Evolutionary conservation across 2,329 filamentous ascomycete genomes (phyloP).

Genomic region (Coleophoma eucalyptorum): DNA sequence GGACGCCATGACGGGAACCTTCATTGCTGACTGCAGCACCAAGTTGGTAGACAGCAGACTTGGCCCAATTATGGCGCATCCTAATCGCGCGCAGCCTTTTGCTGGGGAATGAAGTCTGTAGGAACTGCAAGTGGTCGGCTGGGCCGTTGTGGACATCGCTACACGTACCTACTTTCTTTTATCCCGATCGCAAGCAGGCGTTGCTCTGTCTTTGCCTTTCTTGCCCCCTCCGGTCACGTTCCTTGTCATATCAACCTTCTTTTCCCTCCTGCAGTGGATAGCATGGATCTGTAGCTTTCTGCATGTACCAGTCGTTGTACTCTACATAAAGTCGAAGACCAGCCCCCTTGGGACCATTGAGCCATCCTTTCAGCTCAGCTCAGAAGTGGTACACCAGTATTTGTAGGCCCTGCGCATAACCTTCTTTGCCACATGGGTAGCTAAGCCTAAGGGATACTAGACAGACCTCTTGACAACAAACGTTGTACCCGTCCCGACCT

Average conservation of each 20-base stretch:
- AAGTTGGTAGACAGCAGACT: neutral
- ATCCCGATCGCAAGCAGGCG: slow-evolving; percentile 17
- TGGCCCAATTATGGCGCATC: neutral
- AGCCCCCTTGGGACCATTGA: slow-evolving; percentile 21
- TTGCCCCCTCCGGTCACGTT: slow-evolving; percentile 11
- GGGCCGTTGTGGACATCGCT: slow-evolving; percentile 42
- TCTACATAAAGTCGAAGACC: slow-evolving; percentile 18
- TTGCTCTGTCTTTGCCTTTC: slow-evolving; percentile 4
- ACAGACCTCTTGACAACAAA: neutral
- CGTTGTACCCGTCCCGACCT: neutral
- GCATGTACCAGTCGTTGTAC: slow-evolving; percentile 22
- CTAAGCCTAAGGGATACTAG: too few species aligned
- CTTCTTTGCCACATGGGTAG: too few species aligned
- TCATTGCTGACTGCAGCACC: neutral
- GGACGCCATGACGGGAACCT: too few species aligned
- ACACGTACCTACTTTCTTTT: slow-evolving; percentile 39
- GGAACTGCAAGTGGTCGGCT: slow-evolving; percentile 31
- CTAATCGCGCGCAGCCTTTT: neutral
- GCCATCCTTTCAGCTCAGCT: slow-evolving; percentile 14
- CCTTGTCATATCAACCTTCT: slow-evolving; percentile 12
- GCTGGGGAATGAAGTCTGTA: neutral
- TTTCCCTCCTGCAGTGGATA: slow-evolving; percentile 16
- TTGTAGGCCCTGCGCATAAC: too few species aligned
- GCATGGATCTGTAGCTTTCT: slow-evolving; percentile 17
- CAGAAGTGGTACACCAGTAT: neutral